Evolutionary conservation across 352 stramenopile species (phyloP).

Genomic region (Paralagenidium karlingii): DNA sequence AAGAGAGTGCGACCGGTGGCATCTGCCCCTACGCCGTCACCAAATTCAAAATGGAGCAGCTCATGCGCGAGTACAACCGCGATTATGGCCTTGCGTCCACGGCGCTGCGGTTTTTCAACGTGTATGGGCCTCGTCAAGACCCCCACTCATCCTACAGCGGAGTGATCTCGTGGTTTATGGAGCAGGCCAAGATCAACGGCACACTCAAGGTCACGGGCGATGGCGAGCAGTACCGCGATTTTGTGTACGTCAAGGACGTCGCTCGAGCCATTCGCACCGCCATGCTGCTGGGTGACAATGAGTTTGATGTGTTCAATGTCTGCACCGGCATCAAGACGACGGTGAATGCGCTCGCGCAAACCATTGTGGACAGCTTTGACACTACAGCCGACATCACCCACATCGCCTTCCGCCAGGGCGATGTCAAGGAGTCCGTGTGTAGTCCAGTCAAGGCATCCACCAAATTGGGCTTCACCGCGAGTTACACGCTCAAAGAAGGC

Average conservation of each 20-base stretch:
- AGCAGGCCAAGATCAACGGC: slow-evolving; percentile 73
- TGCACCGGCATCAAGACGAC: slow-evolving; percentile 67
- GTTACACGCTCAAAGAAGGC: slow-evolving; percentile 47
- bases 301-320: slow-evolving; percentile 80
- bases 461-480: slow-evolving; percentile 63
- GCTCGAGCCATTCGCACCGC: slow-evolving; percentile 65
- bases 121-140: slow-evolving; percentile 71
- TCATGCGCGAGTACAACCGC: slow-evolving; percentile 61
- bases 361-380: slow-evolving; percentile 53
- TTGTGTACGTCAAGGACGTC: slow-evolving; percentile 80
- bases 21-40: slow-evolving; percentile 75
- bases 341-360: slow-evolving; percentile 43
- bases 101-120: slow-evolving; percentile 77
- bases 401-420: slow-evolving; percentile 50
- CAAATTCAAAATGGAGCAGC: slow-evolving; percentile 76
- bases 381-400: slow-evolving; percentile 56
- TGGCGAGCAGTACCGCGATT: slow-evolving; percentile 72
- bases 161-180: slow-evolving; percentile 81
- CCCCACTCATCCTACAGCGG: slow-evolving; percentile 74
- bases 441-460: slow-evolving; percentile 41
- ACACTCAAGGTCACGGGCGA: slow-evolving; percentile 68
- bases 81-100: slow-evolving; percentile 61
- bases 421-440: slow-evolving; percentile 76
- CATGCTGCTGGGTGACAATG: slow-evolving; percentile 47
- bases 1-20: slow-evolving; percentile 59